Evolutionary conservation across 176 grass and related monocot genomes (phyloP).

Genomic region (Aegilops bicornis): DNA sequence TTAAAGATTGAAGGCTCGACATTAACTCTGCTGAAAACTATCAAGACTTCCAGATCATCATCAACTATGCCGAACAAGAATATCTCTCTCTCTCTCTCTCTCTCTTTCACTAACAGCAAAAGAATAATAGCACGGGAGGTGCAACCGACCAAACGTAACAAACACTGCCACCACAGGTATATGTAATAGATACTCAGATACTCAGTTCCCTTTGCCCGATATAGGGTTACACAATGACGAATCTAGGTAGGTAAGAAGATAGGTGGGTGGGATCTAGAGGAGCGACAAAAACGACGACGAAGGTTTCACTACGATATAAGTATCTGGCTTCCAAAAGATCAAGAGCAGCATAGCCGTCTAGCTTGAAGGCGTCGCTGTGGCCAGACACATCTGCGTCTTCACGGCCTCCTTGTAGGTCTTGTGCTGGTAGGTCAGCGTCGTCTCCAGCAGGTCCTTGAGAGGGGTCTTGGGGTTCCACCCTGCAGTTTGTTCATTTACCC

Average conservation of each 20-base stretch:
- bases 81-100: not conserved
- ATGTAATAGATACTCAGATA: slow-evolving; percentile 1
- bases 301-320: slow-evolving; percentile 14
- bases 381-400: slow-evolving; percentile 68
- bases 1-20: no score
- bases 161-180: slow-evolving; percentile 33
- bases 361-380: slow-evolving; percentile 38
- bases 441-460: slow-evolving; percentile 84
- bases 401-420: slow-evolving; percentile 92
- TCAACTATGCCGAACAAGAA: slow-evolving; percentile 22
- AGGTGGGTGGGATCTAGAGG: slow-evolving; percentile 22
- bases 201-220: not conserved
- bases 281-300: slow-evolving; percentile 5
- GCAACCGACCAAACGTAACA: slow-evolving; percentile 29
- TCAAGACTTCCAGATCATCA: not conserved
- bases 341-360: slow-evolving; percentile 23
- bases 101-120: slow-evolving; percentile 24
- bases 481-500: slow-evolving; percentile 22
- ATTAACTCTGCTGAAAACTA: not conserved
- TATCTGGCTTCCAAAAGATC: slow-evolving; percentile 30
- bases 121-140: slow-evolving; percentile 32
- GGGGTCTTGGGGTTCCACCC: slow-evolving; percentile 96
- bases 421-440: slow-evolving; percentile 87
- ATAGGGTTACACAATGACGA: not conserved
- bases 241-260: slow-evolving; percentile 28